Conservation (phyloP, 164 flowering plant genomes). For the Sedum album region DNA sequence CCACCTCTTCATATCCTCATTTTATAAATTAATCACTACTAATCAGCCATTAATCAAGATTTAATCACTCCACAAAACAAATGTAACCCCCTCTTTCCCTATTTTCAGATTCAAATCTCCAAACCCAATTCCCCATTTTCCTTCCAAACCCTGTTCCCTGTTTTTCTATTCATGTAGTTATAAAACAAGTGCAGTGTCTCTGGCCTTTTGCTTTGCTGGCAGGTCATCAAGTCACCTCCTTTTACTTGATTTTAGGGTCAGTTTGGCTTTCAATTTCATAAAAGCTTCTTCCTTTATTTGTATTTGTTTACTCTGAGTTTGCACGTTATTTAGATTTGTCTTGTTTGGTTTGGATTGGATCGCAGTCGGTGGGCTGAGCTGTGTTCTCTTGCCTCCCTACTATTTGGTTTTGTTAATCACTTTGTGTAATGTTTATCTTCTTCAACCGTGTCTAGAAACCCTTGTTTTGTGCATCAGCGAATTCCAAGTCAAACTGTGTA, state of each 20-base stretch:
- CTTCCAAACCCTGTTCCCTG: too few species aligned
- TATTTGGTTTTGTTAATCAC: too few species aligned
- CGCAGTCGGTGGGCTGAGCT: neutral
- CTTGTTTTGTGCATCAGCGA: too few species aligned
- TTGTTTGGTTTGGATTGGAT: constrained; percentile 4
- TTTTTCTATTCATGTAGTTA: too few species aligned
- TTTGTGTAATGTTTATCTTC: neutral
- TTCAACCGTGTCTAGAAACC: too few species aligned
- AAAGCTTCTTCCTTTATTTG: neutral
- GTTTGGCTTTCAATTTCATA: too few species aligned
- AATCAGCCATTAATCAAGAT: neutral
- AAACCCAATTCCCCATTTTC: neutral
- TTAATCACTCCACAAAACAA: too few species aligned
- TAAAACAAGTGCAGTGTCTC: neutral
- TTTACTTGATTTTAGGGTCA: neutral
- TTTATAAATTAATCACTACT: neutral
- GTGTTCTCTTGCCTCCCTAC: neutral
- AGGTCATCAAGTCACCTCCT: neutral
- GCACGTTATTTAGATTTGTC: constrained; percentile 12
- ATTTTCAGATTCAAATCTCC: neutral
- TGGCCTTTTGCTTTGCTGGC: neutral
- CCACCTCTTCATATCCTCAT: neutral
- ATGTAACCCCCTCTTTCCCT: too few species aligned
- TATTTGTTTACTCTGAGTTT: neutral
- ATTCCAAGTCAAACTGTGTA: too few species aligned